A percentile compares a stretch with the other conserved stretches of the same genome.
These are phyloP conservation scores for Catunica adiposa DNA, from an alignment of 2,329 filamentous ascomycete genomes.

Conservation along the genomic window DNA sequence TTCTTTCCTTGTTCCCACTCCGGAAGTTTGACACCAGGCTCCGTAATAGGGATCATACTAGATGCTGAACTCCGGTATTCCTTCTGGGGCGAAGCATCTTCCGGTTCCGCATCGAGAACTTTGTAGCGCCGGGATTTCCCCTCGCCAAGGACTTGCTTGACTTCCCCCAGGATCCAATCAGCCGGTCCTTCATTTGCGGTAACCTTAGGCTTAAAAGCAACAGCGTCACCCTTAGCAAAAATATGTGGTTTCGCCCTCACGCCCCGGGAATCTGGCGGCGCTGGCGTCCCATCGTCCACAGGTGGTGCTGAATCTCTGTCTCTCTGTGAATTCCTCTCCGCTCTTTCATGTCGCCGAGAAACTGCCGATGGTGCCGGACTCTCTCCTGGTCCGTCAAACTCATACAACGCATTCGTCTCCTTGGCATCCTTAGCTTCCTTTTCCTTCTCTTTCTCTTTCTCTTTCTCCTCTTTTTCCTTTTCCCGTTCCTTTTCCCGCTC, in stretches of 20 bases:
- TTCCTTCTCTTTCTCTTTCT: constrained; percentile 14
- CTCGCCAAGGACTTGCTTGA: constrained; percentile 58
- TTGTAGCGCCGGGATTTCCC: constrained; percentile 64
- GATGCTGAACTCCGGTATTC: constrained; percentile 56
- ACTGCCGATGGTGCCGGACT: constrained; percentile 29
- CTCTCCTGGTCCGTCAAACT: constrained; percentile 29
- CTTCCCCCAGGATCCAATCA: constrained; percentile 63
- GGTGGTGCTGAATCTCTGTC: constrained; percentile 35
- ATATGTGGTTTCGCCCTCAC: constrained; percentile 31
- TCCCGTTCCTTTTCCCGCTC: constrained; percentile 16
- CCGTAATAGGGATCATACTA: constrained; percentile 62
- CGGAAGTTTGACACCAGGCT: constrained; percentile 31
- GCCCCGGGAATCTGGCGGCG: constrained; percentile 33
- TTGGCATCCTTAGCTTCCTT: constrained; percentile 18
- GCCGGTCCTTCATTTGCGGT: constrained; percentile 29
- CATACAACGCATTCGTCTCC: constrained; percentile 25
- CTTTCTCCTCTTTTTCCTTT: constrained; percentile 17
- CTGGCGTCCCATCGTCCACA: constrained; percentile 22
- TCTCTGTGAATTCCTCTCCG: constrained; percentile 21
- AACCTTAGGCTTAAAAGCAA: constrained; percentile 47
- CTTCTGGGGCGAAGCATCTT: constrained; percentile 43
- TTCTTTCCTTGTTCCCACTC: constrained; percentile 52
- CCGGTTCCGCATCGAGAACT: constrained; percentile 64
- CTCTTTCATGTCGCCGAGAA: constrained; percentile 20
- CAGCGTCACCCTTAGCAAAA: constrained; percentile 46